Conservation (phyloP, 192 early-diverging fungal genomes). For the Phlyctochytrium bullatum region DNA sequence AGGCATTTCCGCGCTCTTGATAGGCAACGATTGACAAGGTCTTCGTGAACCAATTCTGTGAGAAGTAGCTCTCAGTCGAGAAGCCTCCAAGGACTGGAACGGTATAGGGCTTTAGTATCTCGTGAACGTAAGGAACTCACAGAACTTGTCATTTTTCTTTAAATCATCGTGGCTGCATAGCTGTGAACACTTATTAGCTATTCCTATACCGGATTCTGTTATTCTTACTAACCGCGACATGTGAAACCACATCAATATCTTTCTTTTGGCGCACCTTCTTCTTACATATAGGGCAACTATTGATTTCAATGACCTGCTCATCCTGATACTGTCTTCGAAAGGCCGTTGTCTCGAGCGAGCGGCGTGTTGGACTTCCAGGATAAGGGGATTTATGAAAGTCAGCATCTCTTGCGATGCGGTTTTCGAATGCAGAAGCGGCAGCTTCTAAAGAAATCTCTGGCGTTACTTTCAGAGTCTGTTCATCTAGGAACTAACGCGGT, state of each 20-base stretch:
- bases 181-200: not conserved
- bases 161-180: constrained; percentile 68
- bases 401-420: constrained; percentile 28
- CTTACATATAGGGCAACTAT: constrained; percentile 70
- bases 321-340: constrained; percentile 12
- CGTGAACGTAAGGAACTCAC: not conserved
- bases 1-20: constrained; percentile 45
- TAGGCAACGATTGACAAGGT: constrained; percentile 65
- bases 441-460: constrained; percentile 64
- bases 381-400: too few relatives aligned
- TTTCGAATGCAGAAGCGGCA: constrained; percentile 58
- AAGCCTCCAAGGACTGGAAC: constrained; percentile 73
- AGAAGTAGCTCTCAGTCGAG: constrained; percentile 71
- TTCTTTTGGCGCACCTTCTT: constrained; percentile 44
- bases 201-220: not conserved
- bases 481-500: not conserved
- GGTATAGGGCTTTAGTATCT: too few relatives aligned
- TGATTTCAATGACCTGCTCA: constrained; percentile 64
- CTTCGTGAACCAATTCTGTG: constrained; percentile 67
- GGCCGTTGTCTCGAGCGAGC: not conserved
- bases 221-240: constrained; percentile 57
- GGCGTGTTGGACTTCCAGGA: constrained; percentile 7
- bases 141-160: constrained; percentile 64
- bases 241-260: constrained; percentile 73
- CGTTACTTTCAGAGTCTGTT: not conserved